Evolutionary conservation across 139 green algal genomes (phyloP).

Genomic region (Auxenochlorella pyrenoidosa): DNA sequence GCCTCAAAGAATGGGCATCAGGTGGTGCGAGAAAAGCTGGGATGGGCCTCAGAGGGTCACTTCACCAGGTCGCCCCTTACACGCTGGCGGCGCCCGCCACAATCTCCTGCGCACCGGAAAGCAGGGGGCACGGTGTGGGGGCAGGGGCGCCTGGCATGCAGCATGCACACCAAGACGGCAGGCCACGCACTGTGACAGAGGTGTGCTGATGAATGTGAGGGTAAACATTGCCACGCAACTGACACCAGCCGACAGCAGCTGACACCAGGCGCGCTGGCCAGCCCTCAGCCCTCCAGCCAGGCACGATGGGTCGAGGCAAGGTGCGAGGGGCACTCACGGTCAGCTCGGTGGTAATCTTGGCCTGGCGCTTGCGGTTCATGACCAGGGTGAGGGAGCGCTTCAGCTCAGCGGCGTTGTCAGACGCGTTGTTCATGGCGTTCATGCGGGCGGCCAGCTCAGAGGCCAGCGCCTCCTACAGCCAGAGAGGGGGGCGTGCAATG

Average conservation of each 20-base stretch:
- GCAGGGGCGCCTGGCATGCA: no score
- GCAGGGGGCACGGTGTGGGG: no score
- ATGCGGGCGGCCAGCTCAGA: constrained; percentile 99
- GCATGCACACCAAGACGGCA: no score
- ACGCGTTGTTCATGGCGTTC: constrained; percentile 98
- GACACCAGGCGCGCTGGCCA: no score
- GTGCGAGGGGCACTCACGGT: neutral
- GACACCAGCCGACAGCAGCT: no score
- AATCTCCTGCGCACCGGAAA: neutral
- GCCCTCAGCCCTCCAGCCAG: no score
- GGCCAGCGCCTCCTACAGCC: constrained; percentile 90
- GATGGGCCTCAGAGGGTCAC: neutral
- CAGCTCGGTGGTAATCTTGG: constrained; percentile 86
- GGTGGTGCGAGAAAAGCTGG: neutral
- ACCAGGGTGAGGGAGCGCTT: constrained; percentile 83
- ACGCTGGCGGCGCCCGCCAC: neutral
- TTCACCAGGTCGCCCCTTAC: neutral
- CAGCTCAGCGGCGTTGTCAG: constrained; percentile 97
- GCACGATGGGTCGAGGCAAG: no score
- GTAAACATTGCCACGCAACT: no score
- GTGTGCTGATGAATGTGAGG: neutral
- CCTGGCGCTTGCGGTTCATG: constrained; percentile 97
- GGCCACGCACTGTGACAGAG: no score
- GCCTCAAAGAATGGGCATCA: neutral
- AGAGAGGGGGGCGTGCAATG: no score